Evolutionary conservation across 768 basidiomycete genomes (phyloP), one percentile per base, ranked within the genome.

Genomic region (Austroboletus eburneus): DNA sequence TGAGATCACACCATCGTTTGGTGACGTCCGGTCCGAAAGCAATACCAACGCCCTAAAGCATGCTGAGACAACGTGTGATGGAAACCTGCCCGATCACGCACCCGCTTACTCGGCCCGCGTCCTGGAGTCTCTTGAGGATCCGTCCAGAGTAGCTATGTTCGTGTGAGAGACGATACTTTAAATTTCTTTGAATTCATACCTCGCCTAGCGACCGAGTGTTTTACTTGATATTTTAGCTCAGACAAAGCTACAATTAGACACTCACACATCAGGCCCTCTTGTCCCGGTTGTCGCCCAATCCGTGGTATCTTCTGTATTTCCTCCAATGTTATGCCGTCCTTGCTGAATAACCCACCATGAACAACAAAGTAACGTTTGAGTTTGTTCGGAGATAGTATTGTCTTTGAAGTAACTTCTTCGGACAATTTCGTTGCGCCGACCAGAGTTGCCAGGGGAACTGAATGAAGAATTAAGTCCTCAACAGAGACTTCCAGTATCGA

Each of bases 21-120:
- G 93, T 96, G 16, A 97, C 87, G 61, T 95, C 93, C 1, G 95
- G 94, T 14, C 96, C 96, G 66, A 99, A 99, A 5, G 86, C 81
- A 51, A 96, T 85, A 18, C 96, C 96, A 49, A 98, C 93, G 42
- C 96, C 96, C 87, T 91, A 46, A 50, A 41, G 42, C 52, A 50
- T 38, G 43, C 32, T 55, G 45, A 52, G 55, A 46, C 39, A 24
- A 40, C 41, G 46, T 57, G 24, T 33, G 34, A 42, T 46, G 14
- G 25, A 39, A 33, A 39, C 24, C 36, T 49, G 13, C 24, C 36
- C 13, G 47, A 48, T 22, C n/a, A 68, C 86, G 42, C 63, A 91
- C 90, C 30, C 96, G 83, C 75, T 98, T 98, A 62, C 91, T 94
- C 12, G 96, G 95, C 5, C 96, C 95, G 22, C 96, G 83, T 21